phyloP scores from a whole-genome alignment of 1,284 basidiomycete genomes.

The Rhodotorula sp. region DNA sequence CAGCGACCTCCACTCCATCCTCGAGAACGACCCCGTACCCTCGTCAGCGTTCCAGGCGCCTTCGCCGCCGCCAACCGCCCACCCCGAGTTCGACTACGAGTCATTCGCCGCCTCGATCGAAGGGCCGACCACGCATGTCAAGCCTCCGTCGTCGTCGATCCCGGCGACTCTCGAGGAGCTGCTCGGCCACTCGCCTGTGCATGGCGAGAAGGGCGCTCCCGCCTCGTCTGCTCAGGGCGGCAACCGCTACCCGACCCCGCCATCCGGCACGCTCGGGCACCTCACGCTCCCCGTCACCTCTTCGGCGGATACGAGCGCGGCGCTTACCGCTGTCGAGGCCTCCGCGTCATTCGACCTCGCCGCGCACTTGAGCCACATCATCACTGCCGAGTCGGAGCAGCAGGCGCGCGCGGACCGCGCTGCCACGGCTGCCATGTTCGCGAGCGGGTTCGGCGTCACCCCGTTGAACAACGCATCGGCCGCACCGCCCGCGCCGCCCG shows the following conservation, averaged over 20 bases:
- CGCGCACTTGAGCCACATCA: slow-evolving; percentile 2
- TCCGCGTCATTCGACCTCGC: slow-evolving; percentile 22
- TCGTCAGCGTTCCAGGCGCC: slow-evolving; percentile 7
- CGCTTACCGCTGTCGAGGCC: slow-evolving; percentile 5
- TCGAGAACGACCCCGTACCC: slow-evolving; percentile 41
- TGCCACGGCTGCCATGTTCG: slow-evolving; percentile 26
- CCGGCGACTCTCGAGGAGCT: slow-evolving; percentile 31
- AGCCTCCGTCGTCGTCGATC: background rate
- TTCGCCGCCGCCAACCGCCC: slow-evolving; percentile 3
- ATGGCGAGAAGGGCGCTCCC: background rate
- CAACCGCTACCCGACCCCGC: slow-evolving; percentile 36
- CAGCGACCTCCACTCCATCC: slow-evolving; percentile 33
- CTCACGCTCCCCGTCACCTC: slow-evolving; percentile 6
- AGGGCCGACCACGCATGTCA: slow-evolving; percentile 7
- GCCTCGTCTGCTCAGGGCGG: background rate
- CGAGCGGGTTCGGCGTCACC: slow-evolving; percentile 23
- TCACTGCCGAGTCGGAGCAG: slow-evolving; percentile 21
- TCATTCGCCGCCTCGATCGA: slow-evolving; percentile 41
- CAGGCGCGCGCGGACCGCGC: slow-evolving; percentile 28
- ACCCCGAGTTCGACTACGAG: slow-evolving; percentile 34
- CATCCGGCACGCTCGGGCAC: slow-evolving; percentile 5
- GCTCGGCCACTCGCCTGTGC: slow-evolving; percentile 3
- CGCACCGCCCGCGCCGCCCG: background rate
- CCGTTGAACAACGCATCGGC: background rate
- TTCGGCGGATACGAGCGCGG: background rate